Evolutionary conservation across 2,329 filamentous ascomycete species (phyloP).

Genomic region (Dactylellina drechsleri): DNA sequence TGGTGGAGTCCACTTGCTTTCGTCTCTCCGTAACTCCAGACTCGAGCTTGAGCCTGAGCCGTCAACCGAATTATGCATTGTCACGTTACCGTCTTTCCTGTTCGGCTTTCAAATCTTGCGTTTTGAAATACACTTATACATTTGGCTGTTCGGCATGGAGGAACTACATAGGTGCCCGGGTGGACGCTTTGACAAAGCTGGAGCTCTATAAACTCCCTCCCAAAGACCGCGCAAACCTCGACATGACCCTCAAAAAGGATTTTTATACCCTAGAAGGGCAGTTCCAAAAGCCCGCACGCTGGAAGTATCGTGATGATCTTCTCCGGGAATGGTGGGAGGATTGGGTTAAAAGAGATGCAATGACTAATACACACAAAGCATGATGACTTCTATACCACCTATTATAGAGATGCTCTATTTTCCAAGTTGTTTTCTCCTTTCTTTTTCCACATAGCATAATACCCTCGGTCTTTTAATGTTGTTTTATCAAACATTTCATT

Average conservation of each 20-base stretch:
- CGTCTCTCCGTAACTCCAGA: slow-evolving; percentile 48
- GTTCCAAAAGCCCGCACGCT: slow-evolving; percentile 27
- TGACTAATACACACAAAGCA: too few relatives aligned
- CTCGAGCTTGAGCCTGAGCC: slow-evolving; percentile 6
- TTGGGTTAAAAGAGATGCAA: slow-evolving; percentile 30
- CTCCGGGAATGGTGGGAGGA: slow-evolving; percentile 47
- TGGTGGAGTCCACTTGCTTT: slow-evolving; percentile 50
- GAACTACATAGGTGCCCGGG: slow-evolving; percentile 34
- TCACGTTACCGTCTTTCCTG: slow-evolving; percentile 46
- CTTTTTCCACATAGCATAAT: background rate
- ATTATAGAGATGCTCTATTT: too few relatives aligned
- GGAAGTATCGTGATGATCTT: slow-evolving; percentile 38
- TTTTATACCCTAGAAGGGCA: slow-evolving; percentile 41
- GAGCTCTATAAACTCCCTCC: slow-evolving; percentile 36
- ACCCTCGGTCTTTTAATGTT: too few relatives aligned
- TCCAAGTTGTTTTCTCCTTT: background rate
- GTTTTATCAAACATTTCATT: too few relatives aligned
- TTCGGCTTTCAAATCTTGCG: slow-evolving; percentile 37
- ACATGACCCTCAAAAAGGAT: slow-evolving; percentile 43
- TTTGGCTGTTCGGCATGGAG: slow-evolving; percentile 50
- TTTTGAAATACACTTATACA: slow-evolving; percentile 35
- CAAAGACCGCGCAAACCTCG: slow-evolving; percentile 25
- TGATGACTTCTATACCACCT: too few relatives aligned
- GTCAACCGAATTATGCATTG: slow-evolving; percentile 39
- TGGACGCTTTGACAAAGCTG: slow-evolving; percentile 40